These are phyloP conservation scores for Botrytis sinoallii DNA, from an alignment of 2,329 filamentous ascomycete genomes.

Conservation along the genomic window DNA sequence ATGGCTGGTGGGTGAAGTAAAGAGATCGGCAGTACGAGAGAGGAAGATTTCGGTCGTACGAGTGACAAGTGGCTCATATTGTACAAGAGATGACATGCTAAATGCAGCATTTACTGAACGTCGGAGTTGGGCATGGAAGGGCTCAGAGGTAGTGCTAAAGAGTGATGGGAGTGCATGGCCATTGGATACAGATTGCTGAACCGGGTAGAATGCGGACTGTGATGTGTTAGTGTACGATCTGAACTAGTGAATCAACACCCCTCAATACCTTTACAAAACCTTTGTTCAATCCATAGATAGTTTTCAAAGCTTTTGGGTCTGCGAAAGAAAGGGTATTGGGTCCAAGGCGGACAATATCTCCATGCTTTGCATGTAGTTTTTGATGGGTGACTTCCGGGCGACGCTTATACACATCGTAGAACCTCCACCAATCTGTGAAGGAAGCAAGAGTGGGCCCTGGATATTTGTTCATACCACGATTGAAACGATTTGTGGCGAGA, in stretches of 20 bases:
- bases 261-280: conserved; percentile 67
- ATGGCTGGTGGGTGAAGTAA: conserved; percentile 36
- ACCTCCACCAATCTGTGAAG: conserved; percentile 71
- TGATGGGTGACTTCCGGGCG: conserved; percentile 67
- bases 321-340: conserved; percentile 73
- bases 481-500: conserved; percentile 49
- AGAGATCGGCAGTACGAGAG: conserved; percentile 55
- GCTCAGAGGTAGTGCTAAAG: conserved; percentile 73
- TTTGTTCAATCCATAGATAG: conserved; percentile 80
- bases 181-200: conserved; percentile 70
- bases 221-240: neutral
- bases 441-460: conserved; percentile 69
- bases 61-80: conserved; percentile 78
- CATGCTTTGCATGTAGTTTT: conserved; percentile 65
- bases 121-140: conserved; percentile 72
- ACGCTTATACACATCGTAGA: conserved; percentile 63
- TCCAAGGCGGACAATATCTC: conserved; percentile 70
- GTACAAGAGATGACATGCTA: conserved; percentile 71
- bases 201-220: conserved; percentile 76
- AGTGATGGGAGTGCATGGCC: conserved; percentile 67
- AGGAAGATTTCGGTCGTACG: conserved; percentile 71
- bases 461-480: conserved; percentile 63
- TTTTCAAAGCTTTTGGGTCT: conserved; percentile 68
- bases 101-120: conserved; percentile 75
- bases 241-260: neutral